Percentiles rank a stretch among this genome's conserved stretches.
Evolutionary conservation across 352 stramenopile species (phyloP).

Genomic region (Phytophthora niederhauseri): DNA sequence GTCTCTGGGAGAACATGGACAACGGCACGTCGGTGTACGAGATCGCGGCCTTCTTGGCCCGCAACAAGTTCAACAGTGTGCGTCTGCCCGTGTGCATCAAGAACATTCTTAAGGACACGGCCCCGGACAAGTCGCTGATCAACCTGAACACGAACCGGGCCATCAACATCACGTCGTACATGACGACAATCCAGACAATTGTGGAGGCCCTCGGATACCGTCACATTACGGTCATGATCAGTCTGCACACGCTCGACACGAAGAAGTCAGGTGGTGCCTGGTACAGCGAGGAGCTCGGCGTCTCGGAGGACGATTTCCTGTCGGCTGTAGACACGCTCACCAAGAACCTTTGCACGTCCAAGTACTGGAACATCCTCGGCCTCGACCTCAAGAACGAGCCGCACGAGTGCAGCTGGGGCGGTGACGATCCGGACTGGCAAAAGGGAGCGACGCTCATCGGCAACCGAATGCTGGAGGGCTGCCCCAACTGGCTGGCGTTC

Average conservation of each 20-base stretch:
- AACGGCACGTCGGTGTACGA: conserved; percentile 76
- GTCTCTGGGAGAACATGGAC: conserved; percentile 72
- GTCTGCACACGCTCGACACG: conserved; percentile 62
- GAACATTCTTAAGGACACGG: conserved; percentile 50
- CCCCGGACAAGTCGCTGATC: conserved; percentile 54
- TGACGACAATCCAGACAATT: conserved; percentile 64
- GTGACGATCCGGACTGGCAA: conserved; percentile 50
- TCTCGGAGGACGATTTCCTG: conserved; percentile 66
- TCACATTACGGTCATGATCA: conserved; percentile 72
- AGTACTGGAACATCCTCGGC: conserved; percentile 77
- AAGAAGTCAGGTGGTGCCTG: conserved; percentile 57
- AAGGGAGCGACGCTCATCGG: conserved; percentile 64
- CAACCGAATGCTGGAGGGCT: conserved; percentile 67
- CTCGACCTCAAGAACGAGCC: conserved; percentile 82
- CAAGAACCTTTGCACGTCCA: conserved; percentile 52
- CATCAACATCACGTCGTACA: conserved; percentile 69
- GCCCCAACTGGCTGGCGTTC: conserved; percentile 69
- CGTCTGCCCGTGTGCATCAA: conserved; percentile 65
- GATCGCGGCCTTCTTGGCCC: conserved; percentile 58
- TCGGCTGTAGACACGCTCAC: conserved; percentile 59
- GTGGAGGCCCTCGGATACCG: conserved; percentile 65
- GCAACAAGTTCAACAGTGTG: conserved; percentile 81
- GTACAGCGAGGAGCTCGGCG: conserved; percentile 54
- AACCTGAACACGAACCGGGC: conserved; percentile 76
- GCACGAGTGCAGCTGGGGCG: conserved; percentile 59